Base-by-base conservation (phyloP, 495 filamentous ascomycete genomes). In the Podospora pseudopauciseta region DNA sequence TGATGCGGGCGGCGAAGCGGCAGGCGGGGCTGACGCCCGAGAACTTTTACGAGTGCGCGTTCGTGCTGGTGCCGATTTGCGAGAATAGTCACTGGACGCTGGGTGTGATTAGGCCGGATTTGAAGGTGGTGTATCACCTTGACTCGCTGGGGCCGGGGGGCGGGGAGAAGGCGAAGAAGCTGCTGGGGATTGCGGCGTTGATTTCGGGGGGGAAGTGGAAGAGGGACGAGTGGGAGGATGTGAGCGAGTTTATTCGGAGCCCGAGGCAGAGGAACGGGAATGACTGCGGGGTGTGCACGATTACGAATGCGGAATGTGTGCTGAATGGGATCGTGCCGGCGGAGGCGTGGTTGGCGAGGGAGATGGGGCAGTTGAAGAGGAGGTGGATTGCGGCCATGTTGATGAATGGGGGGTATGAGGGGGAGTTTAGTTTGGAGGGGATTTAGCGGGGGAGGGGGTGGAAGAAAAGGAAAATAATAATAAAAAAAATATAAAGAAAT, bases 281-380 rank as follows among this genome's bases (percentile, higher is more conserved):
- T 67, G 93, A 97, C 73, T 97, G 93, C 68, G 93, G 93, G 5
- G 89, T 93, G 3, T 96, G 94, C 72, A 83, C 89, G 4, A 84
- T 91, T 20, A 90, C 89, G 0, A 93, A 91, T 44, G 88, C 89
- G 44, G 88, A 91, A 65, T 90, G 89, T 71, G 73, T 93, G 26
- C 83, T 87, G 0, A 72, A 91, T 7, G 88, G 88, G 0, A 73
- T 92, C 13, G 85, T 89, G 65, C 90, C 90, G 0, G 83, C 80
- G 64, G 44, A 65, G 9, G 78, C 81, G 0, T 91, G 90, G 70
- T 75, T 78, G 0, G 77, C 87, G 26, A n/a, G 32, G 0, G 83
- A 92, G 64, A 87, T 91, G 68, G 75, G 79, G 15, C 72, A 83
- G 13, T 11, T 11, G 39, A 83, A 92, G 71, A 83, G 91, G 55